Evolutionary conservation across 2,329 filamentous ascomycete species (phyloP), one percentile per base, ranked within the genome.

Genomic region (Curvularia sp.): DNA sequence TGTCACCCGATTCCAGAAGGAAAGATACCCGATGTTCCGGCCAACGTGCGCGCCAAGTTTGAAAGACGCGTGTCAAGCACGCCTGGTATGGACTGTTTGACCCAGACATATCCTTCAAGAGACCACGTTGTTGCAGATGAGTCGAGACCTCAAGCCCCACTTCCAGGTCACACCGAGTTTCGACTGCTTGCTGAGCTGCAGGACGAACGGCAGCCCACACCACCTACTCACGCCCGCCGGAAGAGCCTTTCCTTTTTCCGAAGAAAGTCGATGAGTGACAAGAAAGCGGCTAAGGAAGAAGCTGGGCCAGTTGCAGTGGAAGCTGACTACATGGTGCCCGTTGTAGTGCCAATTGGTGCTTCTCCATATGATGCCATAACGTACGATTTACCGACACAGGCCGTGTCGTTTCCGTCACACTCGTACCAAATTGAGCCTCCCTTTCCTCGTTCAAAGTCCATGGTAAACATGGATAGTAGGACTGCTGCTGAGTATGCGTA

Each of bases 341-440:
- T 80, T 5, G 77, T 77, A 4, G 66, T 74, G 10, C 71, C 78
- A 4, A 71, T 82, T 0, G 81, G 81, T 22, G 62, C 68, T 20
- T 79, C 77, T 10, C 78, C 80, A 5, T 82, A 81, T 58, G 80
- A 82, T 53, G 72, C 77, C 38, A 77, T 80, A 15, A 77, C 73
- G 62, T 53, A 65, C 35, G 44, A 52, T 5, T 54, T 61, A 10
- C 63, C 56, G n/a, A 58, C 48, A 24, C 65, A 67, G 49, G 53
- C 54, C 9, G 57, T 70, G 7, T 62, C 65, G 7, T 62, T 67
- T 8, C 70, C 74, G 15, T 72, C 70, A 9, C 72, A 78, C 58
- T 73, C 77, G 13, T 70, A 78, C 53, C 76, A 77, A 53, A 62
- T 77, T 15, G 72, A 75, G 26, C 64, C 60, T 24, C 59, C 61